Evolutionary conservation across 192 early-diverging fungal genomes (phyloP), one percentile per base, ranked within the genome.

Genomic region (Entomortierella beljakovae): DNA sequence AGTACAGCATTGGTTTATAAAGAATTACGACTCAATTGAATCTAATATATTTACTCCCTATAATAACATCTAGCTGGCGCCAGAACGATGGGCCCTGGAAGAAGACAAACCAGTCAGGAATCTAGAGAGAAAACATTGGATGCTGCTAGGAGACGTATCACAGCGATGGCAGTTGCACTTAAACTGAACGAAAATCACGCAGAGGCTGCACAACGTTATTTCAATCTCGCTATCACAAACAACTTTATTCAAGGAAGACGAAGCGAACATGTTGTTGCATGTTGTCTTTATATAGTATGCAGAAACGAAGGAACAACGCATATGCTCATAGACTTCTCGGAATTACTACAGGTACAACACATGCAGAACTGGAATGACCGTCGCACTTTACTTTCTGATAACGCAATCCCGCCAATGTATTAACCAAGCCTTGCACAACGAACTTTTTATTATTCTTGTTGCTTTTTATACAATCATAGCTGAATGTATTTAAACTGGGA

Each of bases 241-340:
- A 88, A 89, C 68, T 95, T 97, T 70, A 96, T 94, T 16, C 89
- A 93, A 61, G 97, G 96, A 42, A 88, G 96, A 25, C 85, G 88
- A 52, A 87, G 89, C 13, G 80, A 85, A 23, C 86, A 92, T 60
- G 94, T 99, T 25, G 92, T 90, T 0, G 92, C 95, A 1, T 93
- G 92, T 7, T 99, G 96, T 75, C 89, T 97, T 6, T 99, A 99
- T 62, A 93, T 96, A 68, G 92, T 93, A 31, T 96, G 94, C 67
- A 87, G 97, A 32, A 85, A 71, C n/a, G 92, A 97, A 68, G 93
- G 92, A 67, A 92, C 88, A 7, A 87, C 91, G 11, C 90, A 94
- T 67, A 96, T 99, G 95, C 84, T 99, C 48, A 99, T 99, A 49
- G 97, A 99, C 66, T 98, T 99, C 65, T 89, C 95, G 1, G 97